These are phyloP conservation scores for Fusarium heterosporum DNA, from an alignment of 2,329 filamentous ascomycete genomes.

Conservation along the genomic window DNA sequence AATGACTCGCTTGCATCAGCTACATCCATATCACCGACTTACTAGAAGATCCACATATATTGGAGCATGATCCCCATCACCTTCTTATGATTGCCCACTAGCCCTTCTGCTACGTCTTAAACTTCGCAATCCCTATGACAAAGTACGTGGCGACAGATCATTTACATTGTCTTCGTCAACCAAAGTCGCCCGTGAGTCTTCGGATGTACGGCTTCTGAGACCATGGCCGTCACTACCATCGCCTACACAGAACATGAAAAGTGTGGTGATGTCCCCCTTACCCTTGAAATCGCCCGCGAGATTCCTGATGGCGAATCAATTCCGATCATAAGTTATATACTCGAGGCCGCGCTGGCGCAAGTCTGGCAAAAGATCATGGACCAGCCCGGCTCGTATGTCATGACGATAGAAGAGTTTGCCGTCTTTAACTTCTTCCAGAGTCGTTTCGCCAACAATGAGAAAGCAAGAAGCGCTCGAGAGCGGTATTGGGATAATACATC, in stretches of 20 bases:
- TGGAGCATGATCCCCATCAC: slow-evolving; percentile 49
- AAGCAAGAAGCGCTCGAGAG: slow-evolving; percentile 60
- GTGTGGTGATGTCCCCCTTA: slow-evolving; percentile 67
- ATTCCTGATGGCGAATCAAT: slow-evolving; percentile 74
- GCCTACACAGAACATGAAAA: slow-evolving; percentile 40
- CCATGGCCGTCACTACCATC: slow-evolving; percentile 37
- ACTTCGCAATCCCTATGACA: slow-evolving; percentile 30
- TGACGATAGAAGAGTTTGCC: slow-evolving; percentile 82
- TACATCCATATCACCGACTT: slow-evolving; percentile 45
- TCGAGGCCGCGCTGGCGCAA: slow-evolving; percentile 71
- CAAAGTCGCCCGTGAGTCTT: slow-evolving; percentile 29
- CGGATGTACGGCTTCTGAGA: slow-evolving; percentile 27
- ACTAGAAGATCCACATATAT: slow-evolving; percentile 48
- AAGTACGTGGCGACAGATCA: slow-evolving; percentile 37
- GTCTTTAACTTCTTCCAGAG: slow-evolving; percentile 87
- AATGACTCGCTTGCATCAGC: slow-evolving; percentile 47
- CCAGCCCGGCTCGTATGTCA: slow-evolving; percentile 76
- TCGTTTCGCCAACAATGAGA: slow-evolving; percentile 67
- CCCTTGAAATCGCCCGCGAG: slow-evolving; percentile 81
- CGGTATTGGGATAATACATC: slow-evolving; percentile 66
- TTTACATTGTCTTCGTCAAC: slow-evolving; percentile 38
- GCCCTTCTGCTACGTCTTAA: slow-evolving; percentile 43
- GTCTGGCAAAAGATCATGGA: slow-evolving; percentile 76
- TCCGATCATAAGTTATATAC: slow-evolving; percentile 69
- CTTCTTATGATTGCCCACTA: slow-evolving; percentile 44